Conservation (phyloP, 2,329 filamentous ascomycete species). For the Botrytis byssoidea region DNA sequence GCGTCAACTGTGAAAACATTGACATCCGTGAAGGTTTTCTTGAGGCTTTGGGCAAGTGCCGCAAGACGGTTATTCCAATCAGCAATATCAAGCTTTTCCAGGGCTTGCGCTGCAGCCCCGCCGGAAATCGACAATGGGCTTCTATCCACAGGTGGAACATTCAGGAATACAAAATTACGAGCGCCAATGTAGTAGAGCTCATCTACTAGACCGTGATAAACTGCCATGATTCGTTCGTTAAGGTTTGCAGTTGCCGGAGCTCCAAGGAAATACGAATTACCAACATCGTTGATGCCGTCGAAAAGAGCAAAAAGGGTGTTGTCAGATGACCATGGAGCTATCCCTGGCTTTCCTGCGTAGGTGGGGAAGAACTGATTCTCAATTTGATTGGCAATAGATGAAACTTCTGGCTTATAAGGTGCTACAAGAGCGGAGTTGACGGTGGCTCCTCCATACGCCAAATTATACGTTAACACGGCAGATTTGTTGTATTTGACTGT, state of each 20-base stretch:
- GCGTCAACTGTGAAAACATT: conserved; percentile 56
- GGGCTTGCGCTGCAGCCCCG: conserved; percentile 38
- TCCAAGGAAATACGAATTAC: conserved; percentile 46
- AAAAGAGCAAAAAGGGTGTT: conserved; percentile 40
- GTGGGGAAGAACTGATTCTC: conserved; percentile 44
- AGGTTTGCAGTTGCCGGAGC: conserved; percentile 38
- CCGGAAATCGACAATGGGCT: conserved; percentile 49
- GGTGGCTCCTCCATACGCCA: conserved; percentile 48
- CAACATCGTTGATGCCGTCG: conserved; percentile 57
- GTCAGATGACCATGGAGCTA: conserved; percentile 28
- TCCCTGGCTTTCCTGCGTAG: conserved; percentile 39
- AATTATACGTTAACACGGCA: conserved; percentile 49
- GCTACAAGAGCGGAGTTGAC: conserved; percentile 42
- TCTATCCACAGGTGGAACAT: conserved; percentile 57
- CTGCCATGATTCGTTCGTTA: conserved; percentile 44
- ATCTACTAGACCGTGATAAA: conserved; percentile 45
- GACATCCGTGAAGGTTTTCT: conserved; percentile 42
- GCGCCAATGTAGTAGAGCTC: conserved; percentile 52
- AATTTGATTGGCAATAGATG: conserved; percentile 42
- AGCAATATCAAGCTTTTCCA: conserved; percentile 46
- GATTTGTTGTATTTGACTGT: conserved; percentile 47
- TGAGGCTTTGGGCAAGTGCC: conserved; percentile 42
- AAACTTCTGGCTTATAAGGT: conserved; percentile 41
- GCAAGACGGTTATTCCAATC: conserved; percentile 51
- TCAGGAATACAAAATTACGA: conserved; percentile 59